These are phyloP conservation scores for Tricholoma sp. DNA, from an alignment of 768 basidiomycete species.

Conservation along the genomic window DNA sequence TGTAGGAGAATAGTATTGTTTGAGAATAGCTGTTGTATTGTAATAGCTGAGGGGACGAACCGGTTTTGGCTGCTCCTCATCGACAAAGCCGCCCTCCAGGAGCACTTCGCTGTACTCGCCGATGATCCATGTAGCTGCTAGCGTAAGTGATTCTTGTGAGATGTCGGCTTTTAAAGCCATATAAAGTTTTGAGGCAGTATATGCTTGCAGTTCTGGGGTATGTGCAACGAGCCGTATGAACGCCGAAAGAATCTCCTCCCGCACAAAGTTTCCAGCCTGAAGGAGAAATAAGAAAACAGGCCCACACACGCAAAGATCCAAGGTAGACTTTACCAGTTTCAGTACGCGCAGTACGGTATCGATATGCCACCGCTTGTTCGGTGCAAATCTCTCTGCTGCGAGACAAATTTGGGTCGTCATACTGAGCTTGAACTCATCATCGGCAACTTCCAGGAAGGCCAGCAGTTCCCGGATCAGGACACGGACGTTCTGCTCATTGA, in stretches of 20 bases:
- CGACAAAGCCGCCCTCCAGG: constrained; percentile 78
- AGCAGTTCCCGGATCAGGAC: constrained; percentile 89
- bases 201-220: constrained; percentile 94
- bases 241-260: constrained; percentile 91
- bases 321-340: constrained; percentile 62
- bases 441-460: constrained; percentile 95
- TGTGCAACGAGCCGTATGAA: constrained; percentile 96
- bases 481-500: constrained; percentile 92
- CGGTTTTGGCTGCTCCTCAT: constrained; percentile 62
- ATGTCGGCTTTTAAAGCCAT: constrained; percentile 84
- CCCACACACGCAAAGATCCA: neutral
- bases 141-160: constrained; percentile 92
- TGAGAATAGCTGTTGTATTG: neutral
- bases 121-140: constrained; percentile 92
- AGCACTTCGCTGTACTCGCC: constrained; percentile 95
- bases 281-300: neutral
- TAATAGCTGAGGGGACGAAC: constrained; percentile 34
- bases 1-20: constrained; percentile 22
- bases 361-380: constrained; percentile 98
- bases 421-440: constrained; percentile 97
- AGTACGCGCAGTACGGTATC: constrained; percentile 92
- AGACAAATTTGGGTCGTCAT: constrained; percentile 97
- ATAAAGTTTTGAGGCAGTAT: constrained; percentile 90
- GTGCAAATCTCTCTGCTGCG: constrained; percentile 94
- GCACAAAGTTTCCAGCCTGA: constrained; percentile 96